Evolutionary conservation across 176 grass and related monocot species (phyloP), one percentile per base, ranked within the genome.

Genomic region (Triticum turgidum): DNA sequence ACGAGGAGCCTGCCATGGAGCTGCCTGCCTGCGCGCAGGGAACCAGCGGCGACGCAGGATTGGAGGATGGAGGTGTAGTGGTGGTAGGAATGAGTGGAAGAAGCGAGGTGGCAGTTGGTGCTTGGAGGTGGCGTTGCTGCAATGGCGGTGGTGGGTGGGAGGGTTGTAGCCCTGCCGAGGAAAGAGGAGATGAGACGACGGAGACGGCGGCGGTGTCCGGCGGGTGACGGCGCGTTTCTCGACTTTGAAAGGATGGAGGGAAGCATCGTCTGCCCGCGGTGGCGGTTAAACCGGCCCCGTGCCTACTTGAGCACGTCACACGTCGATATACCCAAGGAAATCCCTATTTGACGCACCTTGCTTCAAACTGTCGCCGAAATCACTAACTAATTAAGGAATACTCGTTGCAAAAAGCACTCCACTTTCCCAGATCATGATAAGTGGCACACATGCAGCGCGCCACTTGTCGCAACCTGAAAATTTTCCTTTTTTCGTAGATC

Each of bases 1-100:
- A 92, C 76, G 27, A 94, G 21, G 68, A 97, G 81, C 74, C 92
- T 89, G 0, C 92, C 90, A 61, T 97, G 94, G 37, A 97, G 86
- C 74, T 87, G 66, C 86, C 85, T 89, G 14, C 88, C 92, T 47
- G 66, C 47, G 7, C 80, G 49, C 32, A 92, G 9, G 13, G 88
- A 90, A 59, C 83, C 86, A 32, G 70, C 42, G 20, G 77, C 59
- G 61, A 92, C 83, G 69, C 82, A 85, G n/a, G 88, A 83, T 37
- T 85, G 86, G 83, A 92, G 92, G 74, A 90, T 61, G 9, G 80
- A 58, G 54, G 54, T 10, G 64, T 92, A 94, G 24, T 82, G 22
- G 77, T 80, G 65, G 85, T 86, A 88, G 51, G 56, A 38, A 76
- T 41, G 62, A n/a, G 69, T 42, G 56, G 47, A 11, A 25, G 34